A percentile compares a stretch with the other conserved stretches of the same genome.
Evolutionary conservation across 2,329 filamentous ascomycete species (phyloP).

Genomic region (Diaporthe citri): DNA sequence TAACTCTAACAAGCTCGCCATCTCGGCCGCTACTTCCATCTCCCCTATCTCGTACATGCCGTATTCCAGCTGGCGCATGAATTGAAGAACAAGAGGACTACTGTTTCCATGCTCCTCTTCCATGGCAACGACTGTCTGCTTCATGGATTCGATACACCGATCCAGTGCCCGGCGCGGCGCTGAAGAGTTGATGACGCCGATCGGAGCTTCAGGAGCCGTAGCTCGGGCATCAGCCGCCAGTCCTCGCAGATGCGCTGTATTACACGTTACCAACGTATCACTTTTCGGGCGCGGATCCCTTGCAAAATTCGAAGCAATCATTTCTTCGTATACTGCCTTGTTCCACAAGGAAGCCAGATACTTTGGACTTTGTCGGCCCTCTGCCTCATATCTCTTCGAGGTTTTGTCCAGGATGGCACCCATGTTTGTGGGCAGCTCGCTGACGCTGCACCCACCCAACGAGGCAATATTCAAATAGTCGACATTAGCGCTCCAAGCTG

Average conservation of each 20-base stretch:
- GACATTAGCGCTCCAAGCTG: not conserved
- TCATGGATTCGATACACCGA: not conserved
- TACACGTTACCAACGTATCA: not conserved
- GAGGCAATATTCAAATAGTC: conserved; percentile 9
- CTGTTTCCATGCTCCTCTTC: not conserved
- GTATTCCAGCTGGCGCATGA: not conserved
- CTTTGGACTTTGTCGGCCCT: not conserved
- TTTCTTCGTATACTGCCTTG: not conserved
- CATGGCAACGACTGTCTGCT: not conserved
- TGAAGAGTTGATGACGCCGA: not conserved
- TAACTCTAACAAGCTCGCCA: not conserved
- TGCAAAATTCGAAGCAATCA: not conserved
- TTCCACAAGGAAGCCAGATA: conserved; percentile 3
- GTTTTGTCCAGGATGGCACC: not conserved
- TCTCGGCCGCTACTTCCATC: not conserved
- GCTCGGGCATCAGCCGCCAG: not conserved
- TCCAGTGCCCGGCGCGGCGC: not conserved
- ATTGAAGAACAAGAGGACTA: not conserved
- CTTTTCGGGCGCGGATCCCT: not conserved
- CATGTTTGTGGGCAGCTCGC: conserved; percentile 7
- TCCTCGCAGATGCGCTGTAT: not conserved
- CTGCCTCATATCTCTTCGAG: conserved; percentile 9
- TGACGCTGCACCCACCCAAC: not conserved
- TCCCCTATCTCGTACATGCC: not conserved
- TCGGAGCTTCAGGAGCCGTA: not conserved